Evolutionary conservation across 768 basidiomycete species (phyloP), one percentile per base, ranked within the genome.

Genomic region (Tephrocybe sp.): DNA sequence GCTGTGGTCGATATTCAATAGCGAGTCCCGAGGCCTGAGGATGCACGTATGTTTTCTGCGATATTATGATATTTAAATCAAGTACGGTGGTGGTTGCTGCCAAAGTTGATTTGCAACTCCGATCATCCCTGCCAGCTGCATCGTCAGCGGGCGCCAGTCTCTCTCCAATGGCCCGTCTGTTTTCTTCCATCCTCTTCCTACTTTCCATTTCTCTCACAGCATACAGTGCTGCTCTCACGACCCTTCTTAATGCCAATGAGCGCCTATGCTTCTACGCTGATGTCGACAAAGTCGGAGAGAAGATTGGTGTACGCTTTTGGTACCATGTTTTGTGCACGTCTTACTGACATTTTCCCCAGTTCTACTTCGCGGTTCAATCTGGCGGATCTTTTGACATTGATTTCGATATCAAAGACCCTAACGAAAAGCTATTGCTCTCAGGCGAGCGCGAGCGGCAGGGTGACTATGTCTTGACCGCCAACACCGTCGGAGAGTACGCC

Each of bases 351-450:
- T 9, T 33, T 53, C 54, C 62, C n/a, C 64, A 97, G 82, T 97
- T 99, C 71, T 97, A 97, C 74, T 98, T 93, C 75, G 95, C 95
- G 55, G 94, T 97, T 29, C 95, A 98, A 84, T 91, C 94, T 23
- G 95, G 95, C 39, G 95, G 95, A 50, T 87, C 91, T 1, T 97
- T 97, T 69, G 95, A 97, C 67, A 87, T 97, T 36, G 92, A 95
- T 75, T 97, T 88, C 64, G 86, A 91, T 54, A 79, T 97, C 56
- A 93, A 87, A 57, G 93, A 95, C 66, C 95, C 97, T 6, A 84
- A 83, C 50, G 89, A 91, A 61, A 91, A 86, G 64, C 72, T 94
- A 27, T 68, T 98, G 21, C 82, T 99, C 39, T 89, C 94, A 44
- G 97, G 94, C 45, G 71, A 79, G 57, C 83, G 86, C 22, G 95